Percentiles rank a stretch among this genome's conserved stretches.
These are phyloP conservation scores for Plasmodium yoelii DNA, from an alignment of 169 alveolate genomes.

Conservation along the genomic window DNA sequence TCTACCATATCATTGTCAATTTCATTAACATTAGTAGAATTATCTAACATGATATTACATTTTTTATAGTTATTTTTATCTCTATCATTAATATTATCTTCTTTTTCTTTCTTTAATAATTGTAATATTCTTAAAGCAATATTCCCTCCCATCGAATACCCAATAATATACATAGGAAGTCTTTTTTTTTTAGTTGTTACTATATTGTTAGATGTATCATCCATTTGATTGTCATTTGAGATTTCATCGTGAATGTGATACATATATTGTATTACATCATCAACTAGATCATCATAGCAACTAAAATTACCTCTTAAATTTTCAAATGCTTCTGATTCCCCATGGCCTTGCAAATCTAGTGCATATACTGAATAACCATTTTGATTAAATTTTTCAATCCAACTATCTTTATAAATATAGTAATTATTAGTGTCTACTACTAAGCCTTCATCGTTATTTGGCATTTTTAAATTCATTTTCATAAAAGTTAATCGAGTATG, in stretches of 20 bases:
- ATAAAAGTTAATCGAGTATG: constrained; percentile 79
- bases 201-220: too few relatives aligned
- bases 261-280: constrained; percentile 81
- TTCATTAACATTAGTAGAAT: too few relatives aligned
- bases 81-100: too few relatives aligned
- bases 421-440: constrained; percentile 38
- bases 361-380: constrained; percentile 79
- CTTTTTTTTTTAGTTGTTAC: too few relatives aligned
- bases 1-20: too few relatives aligned
- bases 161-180: too few relatives aligned
- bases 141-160: too few relatives aligned
- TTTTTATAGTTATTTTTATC: too few relatives aligned
- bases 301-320: constrained; percentile 52
- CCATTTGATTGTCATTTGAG: too few relatives aligned
- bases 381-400: constrained; percentile 75
- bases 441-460: constrained; percentile 28
- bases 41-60: too few relatives aligned
- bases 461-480: constrained; percentile 76
- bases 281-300: constrained; percentile 76
- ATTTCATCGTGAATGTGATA: constrained; percentile 30
- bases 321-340: constrained; percentile 76
- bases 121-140: too few relatives aligned
- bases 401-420: constrained; percentile 78
- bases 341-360: constrained; percentile 80
- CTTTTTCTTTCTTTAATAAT: too few relatives aligned